Base-by-base conservation (phyloP, 2,329 filamentous ascomycete genomes). In the Paecilomyces niveus region DNA sequence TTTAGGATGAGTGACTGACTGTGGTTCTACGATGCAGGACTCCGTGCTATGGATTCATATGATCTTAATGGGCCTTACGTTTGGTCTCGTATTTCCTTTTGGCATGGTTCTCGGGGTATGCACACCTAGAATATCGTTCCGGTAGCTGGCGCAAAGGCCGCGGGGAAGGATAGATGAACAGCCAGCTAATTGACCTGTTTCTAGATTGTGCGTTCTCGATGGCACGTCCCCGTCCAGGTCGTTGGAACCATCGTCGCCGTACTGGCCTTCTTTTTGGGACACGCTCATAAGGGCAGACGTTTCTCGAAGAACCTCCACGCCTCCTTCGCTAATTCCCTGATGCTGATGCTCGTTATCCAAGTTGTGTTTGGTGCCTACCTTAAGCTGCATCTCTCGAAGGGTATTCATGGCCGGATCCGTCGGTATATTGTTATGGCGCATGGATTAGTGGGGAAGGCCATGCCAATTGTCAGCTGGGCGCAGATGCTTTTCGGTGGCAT, bases 401-500 rank as follows among this genome's bases (percentile, higher is more conserved):
- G 92, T 1, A 84, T 96, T 67, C 84, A 95, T 69, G 92, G 86
- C 26, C 86, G 84, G 68, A 88, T 97, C 59, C 83, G 94, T 57
- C 85, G 82, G 59, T 78, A 86, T 55, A 80, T 93, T 53, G 88
- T 93, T 6, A 78, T 86, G 13, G 82, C 81, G 26, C 94, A 99
- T 72, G 88, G 89, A 22, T 74, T 97, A 58, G 76, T 96, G 45
- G 94, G 94, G 64, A 97, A 96, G 76, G 77, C 85, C 1, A 89
- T 99, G 80, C 94, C 94, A 1, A 76, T 97, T 2, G 81, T 92
- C 1, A 85, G 89, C 26, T 99, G 94, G 94, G 82, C 87, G 5
- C 94, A 99, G 78, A 95, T 99, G 86, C 72, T 99, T 6, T 96
- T 99, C 74, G 94, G 94, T 55, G 94, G 92, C 45, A 97, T 99